Conservation (phyloP, 768 basidiomycete species). For the Hortiboletus flavorubellus region DNA sequence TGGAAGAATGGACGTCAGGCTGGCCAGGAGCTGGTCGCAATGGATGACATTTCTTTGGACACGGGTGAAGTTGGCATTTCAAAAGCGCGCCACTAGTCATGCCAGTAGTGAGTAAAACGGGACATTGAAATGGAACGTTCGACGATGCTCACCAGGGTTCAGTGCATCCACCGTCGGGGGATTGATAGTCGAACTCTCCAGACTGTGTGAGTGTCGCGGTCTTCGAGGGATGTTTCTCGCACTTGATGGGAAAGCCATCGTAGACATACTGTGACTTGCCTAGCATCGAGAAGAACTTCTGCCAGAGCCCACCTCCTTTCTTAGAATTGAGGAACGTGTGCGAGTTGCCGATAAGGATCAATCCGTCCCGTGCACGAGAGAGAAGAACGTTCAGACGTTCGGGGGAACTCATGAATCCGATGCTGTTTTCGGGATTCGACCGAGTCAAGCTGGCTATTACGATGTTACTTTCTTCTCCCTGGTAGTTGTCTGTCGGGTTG, state of each 20-base stretch:
- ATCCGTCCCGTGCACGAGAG: conserved; percentile 61
- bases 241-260: conserved; percentile 58
- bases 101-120: neutral
- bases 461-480: conserved; percentile 72
- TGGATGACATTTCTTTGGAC: conserved; percentile 64
- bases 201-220: conserved; percentile 36
- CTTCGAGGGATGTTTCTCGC: conserved; percentile 50
- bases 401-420: conserved; percentile 70
- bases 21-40: conserved; percentile 43
- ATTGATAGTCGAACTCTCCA: conserved; percentile 47
- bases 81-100: conserved; percentile 12
- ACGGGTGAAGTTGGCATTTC: conserved; percentile 38
- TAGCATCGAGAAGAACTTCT: conserved; percentile 44
- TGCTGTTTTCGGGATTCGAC: conserved; percentile 53
- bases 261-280: conserved; percentile 43
- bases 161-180: conserved; percentile 64
- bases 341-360: conserved; percentile 67
- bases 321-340: conserved; percentile 55
- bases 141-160: conserved; percentile 50
- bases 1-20: conserved; percentile 22
- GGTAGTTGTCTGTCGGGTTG: conserved; percentile 58
- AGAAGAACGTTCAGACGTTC: conserved; percentile 73
- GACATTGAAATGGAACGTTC: neutral
- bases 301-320: conserved; percentile 54
- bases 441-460: conserved; percentile 61